Evolutionary conservation across 1,139 yeast genomes (phyloP).

Genomic region (Kazachstania sp.): DNA sequence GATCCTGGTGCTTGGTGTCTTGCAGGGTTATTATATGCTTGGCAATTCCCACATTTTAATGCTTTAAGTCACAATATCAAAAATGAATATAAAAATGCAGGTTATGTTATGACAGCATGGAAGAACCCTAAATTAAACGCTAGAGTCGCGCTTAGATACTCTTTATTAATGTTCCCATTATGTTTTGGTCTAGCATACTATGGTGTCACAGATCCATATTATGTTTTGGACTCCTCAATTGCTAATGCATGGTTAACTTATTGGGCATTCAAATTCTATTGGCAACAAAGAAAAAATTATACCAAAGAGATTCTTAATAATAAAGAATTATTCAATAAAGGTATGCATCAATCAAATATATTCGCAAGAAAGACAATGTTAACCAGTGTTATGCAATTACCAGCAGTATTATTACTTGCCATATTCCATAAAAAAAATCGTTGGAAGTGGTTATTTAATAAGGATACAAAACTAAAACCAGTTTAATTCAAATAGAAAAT

Average conservation of each 20-base stretch:
- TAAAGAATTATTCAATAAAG: constrained; percentile 42
- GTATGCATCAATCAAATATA: constrained; percentile 47
- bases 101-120: constrained; percentile 94
- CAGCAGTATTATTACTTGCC: constrained; percentile 80
- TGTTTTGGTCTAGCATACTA: constrained; percentile 76
- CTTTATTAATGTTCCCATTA: constrained; percentile 83
- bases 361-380: constrained; percentile 83
- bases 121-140: constrained; percentile 89
- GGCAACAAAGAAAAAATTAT: constrained; percentile 57
- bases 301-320: constrained; percentile 30
- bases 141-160: constrained; percentile 82
- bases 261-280: constrained; percentile 78
- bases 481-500: not conserved
- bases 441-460: constrained; percentile 66
- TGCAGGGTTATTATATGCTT: constrained; percentile 82
- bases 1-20: constrained; percentile 95
- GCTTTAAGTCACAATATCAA: constrained; percentile 82
- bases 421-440: constrained; percentile 93
- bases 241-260: constrained; percentile 81
- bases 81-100: constrained; percentile 82
- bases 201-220: constrained; percentile 75
- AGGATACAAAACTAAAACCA: constrained; percentile 8
- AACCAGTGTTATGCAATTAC: constrained; percentile 93
- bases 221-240: constrained; percentile 68
- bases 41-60: constrained; percentile 99